Conservation (phyloP, 2,329 filamentous ascomycete species). For the Beauveria brongniartii region DNA sequence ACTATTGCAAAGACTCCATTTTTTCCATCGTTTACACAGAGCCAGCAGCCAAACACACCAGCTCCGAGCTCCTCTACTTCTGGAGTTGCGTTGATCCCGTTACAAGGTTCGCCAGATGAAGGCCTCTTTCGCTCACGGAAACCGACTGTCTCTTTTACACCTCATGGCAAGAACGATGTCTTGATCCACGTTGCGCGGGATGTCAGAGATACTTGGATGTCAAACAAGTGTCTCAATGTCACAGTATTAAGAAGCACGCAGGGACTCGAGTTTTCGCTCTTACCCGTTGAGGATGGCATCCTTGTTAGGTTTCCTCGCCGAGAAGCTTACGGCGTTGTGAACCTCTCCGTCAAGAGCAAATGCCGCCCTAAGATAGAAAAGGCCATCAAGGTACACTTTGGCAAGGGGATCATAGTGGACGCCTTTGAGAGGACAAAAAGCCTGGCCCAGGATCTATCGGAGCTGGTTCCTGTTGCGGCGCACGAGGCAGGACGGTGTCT, state of each 20-base stretch:
- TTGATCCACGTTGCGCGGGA: conserved; percentile 43
- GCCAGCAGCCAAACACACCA: background rate
- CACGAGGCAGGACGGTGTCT: conserved; percentile 30
- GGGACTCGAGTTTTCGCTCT: conserved; percentile 40
- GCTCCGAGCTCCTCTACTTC: conserved; percentile 14
- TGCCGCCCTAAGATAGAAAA: conserved; percentile 54
- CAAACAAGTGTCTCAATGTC: conserved; percentile 48
- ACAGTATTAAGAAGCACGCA: conserved; percentile 42
- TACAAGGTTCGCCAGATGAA: conserved; percentile 24
- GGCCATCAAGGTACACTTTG: conserved; percentile 53
- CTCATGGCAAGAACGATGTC: conserved; percentile 39
- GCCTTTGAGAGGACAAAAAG: conserved; percentile 36
- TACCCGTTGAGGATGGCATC: conserved; percentile 41
- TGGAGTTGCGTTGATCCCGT: conserved; percentile 22
- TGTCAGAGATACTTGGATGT: conserved; percentile 46
- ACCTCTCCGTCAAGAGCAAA: conserved; percentile 49
- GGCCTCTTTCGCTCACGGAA: conserved; percentile 27
- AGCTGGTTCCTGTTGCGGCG: conserved; percentile 31
- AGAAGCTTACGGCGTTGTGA: conserved; percentile 50
- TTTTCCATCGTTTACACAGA: conserved; percentile 14
- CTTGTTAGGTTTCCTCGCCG: conserved; percentile 42
- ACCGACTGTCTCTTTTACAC: conserved; percentile 23
- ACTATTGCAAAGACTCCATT: conserved; percentile 5
- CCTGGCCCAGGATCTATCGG: conserved; percentile 34
- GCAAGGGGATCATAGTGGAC: conserved; percentile 37